A percentile compares a stretch with the other conserved stretches of the same genome.
Evolutionary conservation across 768 basidiomycete species (phyloP).

Genomic region (Boletus coccyginus): DNA sequence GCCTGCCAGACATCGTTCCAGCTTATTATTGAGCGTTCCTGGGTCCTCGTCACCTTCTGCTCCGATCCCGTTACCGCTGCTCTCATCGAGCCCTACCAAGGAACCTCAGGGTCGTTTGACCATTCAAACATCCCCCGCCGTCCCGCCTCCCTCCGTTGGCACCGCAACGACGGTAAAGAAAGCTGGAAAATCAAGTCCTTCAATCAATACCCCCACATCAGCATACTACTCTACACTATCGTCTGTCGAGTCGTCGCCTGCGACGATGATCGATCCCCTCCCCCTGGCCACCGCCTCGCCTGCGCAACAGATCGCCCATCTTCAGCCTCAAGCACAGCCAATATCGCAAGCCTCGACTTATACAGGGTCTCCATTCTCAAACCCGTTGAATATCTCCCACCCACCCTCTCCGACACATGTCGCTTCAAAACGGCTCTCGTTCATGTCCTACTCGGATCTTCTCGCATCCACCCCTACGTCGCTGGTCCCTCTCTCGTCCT

Average conservation of each 20-base stretch:
- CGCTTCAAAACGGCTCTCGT: conserved; percentile 73
- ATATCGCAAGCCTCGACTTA: conserved; percentile 19
- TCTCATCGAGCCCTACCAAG: conserved; percentile 28
- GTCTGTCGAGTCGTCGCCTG: conserved; percentile 38
- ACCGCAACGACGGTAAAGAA: conserved; percentile 4
- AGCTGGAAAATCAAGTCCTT: conserved; percentile 15
- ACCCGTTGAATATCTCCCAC: conserved; percentile 25
- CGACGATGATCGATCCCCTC: conserved; percentile 35
- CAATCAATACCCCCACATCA: conserved; percentile 47
- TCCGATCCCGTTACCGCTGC: conserved; percentile 20
- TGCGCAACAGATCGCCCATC: conserved; percentile 19
- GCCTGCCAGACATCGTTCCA: conserved; percentile 36
- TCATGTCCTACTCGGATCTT: conserved; percentile 86
- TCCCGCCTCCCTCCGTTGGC: conserved; percentile 2
- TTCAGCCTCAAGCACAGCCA: conserved; percentile 20
- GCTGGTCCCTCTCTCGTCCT: conserved; percentile 65
- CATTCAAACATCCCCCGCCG: conserved; percentile 24
- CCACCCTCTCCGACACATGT: conserved; percentile 48
- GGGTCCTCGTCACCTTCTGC: conserved; percentile 26
- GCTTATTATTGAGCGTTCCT: conserved; percentile 51
- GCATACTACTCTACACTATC: conserved; percentile 44
- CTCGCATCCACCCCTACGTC: conserved; percentile 74
- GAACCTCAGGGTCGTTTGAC: conserved; percentile 19
- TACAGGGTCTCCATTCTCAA: conserved; percentile 25
- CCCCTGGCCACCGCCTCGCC: conserved; percentile 23